Evolutionary conservation across 352 stramenopile species (phyloP), one percentile per base, ranked within the genome.

Genomic region (Pelagophyceae sp.): DNA sequence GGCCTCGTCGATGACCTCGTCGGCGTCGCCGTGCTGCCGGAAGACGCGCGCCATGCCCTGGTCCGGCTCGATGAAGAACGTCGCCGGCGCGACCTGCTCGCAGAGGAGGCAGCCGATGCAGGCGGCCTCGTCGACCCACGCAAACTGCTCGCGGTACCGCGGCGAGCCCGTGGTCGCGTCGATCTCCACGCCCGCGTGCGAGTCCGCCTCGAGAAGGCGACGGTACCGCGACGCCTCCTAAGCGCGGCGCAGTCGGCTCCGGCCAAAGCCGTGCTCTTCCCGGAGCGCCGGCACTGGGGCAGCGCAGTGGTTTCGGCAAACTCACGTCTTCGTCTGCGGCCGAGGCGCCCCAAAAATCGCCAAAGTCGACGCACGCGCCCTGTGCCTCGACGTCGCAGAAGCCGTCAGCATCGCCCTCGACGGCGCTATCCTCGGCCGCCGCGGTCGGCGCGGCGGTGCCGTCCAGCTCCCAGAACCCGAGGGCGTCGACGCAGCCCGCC

Each of bases 41-140:
- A 88, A 89, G 2, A 89, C 84, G 65, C 86, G 74, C 25, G 85
- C 85, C 54, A 84, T 78, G 54, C 85, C 85, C 79, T 87, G 80
- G 65, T 88, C 83, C 15, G 78, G 38, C 37, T 90, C 76, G 85
- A 90, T 90, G 64, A 85, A 90, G 76, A 90, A 90, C 45, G 86
- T 90, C 31, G 80, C 84, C 76, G 84, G 83, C 3, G 86, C 83
- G 75, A 88, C 83, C 72, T 79, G 85, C 69, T 85, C 85, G 82
- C 86, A 90, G 76, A 86, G 85, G 45, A 81, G 86, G 74, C 85
- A 89, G 61, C 86, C 86, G 80, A 90, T 88, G 61, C 86, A 90
- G 35, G 83, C 84, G 31, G 84, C 76, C 67, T 90, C 86, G 71
- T 90, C 86, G 38, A 90, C 86, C 65, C 88, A 90, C 0, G 88